Base-by-base conservation (phyloP, 2,329 filamentous ascomycete genomes). In the Trichoderma endophyticum region DNA sequence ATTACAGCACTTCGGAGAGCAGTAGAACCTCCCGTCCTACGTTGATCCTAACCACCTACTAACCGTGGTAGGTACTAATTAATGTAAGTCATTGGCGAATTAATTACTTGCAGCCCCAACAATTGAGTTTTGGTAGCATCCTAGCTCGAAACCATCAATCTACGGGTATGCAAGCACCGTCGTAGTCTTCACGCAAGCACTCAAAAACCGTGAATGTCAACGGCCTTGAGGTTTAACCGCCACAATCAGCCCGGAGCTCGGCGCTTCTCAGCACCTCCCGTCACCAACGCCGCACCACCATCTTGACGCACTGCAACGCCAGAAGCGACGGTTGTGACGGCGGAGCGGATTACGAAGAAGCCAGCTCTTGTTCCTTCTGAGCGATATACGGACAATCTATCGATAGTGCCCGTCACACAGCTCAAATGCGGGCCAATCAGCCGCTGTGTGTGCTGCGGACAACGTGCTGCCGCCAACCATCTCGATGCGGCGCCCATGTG, bases 201-300 rank as follows among this genome's bases (percentile, higher is more conserved):
- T 68, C 34, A 24, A n/a, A 9, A 26, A 18, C 56, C 28, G n/a
- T 51, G 8, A 61, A 57, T 26, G 34, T 59, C 65, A 26, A 56
- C 43, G 56, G 26, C 36, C 36, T 8, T 62, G 18, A n/a, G 51
- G 34, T 51, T 63, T 64, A 65, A 60, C 51, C 60, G 69, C 51
- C 60, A 34, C 24, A 24, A 60, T 51, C 39, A 39, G 57, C 57
- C 56, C 56, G 56, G 57, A 28, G 12, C 57, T 72, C 70, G 70
- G 70, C 70, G 70, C 70, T 72, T 72, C 70, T 64, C 57, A 62
- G 57, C 54, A 43, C 36, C 65, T 68, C 36, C 56, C 56, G 57
- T 72, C 70, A 68, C 63, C 70, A 72, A 39, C 56, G 59, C 62
- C 36, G 26, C 43, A 63, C 57, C 64, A 72, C 70, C 64, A 72